Base-by-base conservation (phyloP, 163 green algal species). In the Scenedesmus sp. region DNA sequence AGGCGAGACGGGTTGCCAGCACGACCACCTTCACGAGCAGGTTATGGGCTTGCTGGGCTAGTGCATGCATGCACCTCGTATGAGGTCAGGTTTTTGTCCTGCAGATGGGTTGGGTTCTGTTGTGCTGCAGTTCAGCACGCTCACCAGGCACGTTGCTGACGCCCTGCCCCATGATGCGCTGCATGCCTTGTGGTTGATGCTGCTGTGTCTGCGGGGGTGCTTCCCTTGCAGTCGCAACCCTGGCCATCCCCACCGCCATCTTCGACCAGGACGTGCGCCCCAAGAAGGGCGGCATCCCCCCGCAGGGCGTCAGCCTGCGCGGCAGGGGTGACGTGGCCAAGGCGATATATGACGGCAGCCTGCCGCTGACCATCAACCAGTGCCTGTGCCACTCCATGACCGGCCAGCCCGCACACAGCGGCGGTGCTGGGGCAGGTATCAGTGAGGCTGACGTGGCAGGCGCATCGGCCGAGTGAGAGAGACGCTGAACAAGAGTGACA, bases 261-360 rank as follows among this genome's bases (percentile, higher is more conserved):
- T 90, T 93, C 70, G 82, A 91, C 79, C 94, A 97, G 92, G 95
- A 97, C 83, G 92, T 97, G 20, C 92, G 95, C 3, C 95, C 95
- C 40, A 96, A 96, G 92, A 90, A 90, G n/a, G 94, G 93, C 3
- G 94, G 93, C 3, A 80, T 86, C 35, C 94, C 94, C 0, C 90
- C 90, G 3, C 88, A 93, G 2, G 95, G 95, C 24, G 91, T 94
- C 7, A 40, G 61, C 2, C 37, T 97, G 24, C 40, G 95, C 24
- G 90, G 18, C 6, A 82, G 91, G 13, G 93, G 88, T 18, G 91
- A 97, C 40, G 89, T 96, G 24, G 90, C 93, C 1, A 91, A 92
- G 18, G 42, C 43, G 20, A 92, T 86, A 0, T 96, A 97, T 85
- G 92, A 94, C 24, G 95, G 95, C 46, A 91, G 18, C 61, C 86